These are phyloP conservation scores for Euphrasia confusa DNA, from an alignment of 257 asterid genomes.

Conservation along the genomic window DNA sequence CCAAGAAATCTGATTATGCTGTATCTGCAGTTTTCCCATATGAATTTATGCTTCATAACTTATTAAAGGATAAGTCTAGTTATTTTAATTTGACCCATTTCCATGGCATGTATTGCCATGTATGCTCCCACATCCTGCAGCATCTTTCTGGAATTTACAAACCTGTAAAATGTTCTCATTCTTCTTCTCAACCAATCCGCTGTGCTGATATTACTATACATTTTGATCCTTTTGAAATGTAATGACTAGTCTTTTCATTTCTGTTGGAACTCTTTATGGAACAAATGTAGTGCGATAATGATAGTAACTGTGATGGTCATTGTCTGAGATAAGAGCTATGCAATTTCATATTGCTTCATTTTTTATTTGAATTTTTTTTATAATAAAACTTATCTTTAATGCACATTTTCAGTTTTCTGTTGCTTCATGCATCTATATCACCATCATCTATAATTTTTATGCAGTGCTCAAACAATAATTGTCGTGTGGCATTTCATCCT, in stretches of 20 bases:
- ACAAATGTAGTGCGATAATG: constrained; percentile 8
- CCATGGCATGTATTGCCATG: constrained; percentile 21
- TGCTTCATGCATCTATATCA: constrained; percentile 11
- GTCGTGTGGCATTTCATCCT: constrained; percentile 94
- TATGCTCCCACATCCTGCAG: constrained; percentile 9
- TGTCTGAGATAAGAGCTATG: constrained; percentile 8
- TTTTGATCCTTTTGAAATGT: constrained; percentile 9
- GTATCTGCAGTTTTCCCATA: neutral
- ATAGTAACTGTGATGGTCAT: constrained; percentile 15
- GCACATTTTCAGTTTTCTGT: constrained; percentile 15
- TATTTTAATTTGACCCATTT: constrained; percentile 2
- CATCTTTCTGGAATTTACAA: constrained; percentile 15
- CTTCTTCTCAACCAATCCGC: constrained; percentile 9
- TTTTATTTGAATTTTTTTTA: constrained; percentile 5
- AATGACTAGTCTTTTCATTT: neutral
- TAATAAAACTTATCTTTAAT: neutral
- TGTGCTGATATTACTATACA: constrained; percentile 13
- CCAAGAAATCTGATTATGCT: neutral
- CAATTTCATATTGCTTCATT: constrained; percentile 7
- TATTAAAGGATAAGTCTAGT: neutral
- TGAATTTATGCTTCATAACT: constrained; percentile 6
- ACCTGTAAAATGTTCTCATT: constrained; percentile 13
- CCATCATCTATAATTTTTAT: constrained; percentile 23
- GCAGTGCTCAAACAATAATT: constrained; percentile 85
- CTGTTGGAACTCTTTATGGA: constrained; percentile 15